Evolutionary conservation across 495 filamentous ascomycete genomes (phyloP).

Genomic region (Penicillium desertorum): DNA sequence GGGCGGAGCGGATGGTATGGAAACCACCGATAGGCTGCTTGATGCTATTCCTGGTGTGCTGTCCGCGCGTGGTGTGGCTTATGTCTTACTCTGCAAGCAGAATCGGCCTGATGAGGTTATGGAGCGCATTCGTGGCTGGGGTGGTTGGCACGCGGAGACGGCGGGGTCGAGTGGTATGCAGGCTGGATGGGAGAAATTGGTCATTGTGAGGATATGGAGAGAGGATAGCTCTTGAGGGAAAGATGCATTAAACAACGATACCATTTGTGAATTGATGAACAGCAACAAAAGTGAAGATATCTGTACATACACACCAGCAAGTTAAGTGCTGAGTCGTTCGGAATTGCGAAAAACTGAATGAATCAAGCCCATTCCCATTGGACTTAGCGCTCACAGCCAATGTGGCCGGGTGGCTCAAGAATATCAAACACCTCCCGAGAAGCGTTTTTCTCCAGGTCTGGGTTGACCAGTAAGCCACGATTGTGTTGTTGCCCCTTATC

Average conservation of each 20-base stretch:
- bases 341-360: background rate
- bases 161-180: conserved; percentile 80
- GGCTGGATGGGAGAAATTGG: conserved; percentile 89
- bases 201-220: conserved; percentile 77
- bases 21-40: conserved; percentile 78
- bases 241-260: background rate
- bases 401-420: background rate
- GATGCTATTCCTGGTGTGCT: conserved; percentile 62
- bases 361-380: background rate
- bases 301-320: background rate
- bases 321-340: background rate
- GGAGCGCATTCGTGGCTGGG: conserved; percentile 57
- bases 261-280: background rate
- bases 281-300: background rate
- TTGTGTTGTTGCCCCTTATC: background rate
- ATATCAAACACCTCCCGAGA: background rate
- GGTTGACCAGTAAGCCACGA: background rate
- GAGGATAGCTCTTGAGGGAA: conserved; percentile 12
- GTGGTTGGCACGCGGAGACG: conserved; percentile 70
- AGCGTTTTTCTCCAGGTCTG: background rate
- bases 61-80: conserved; percentile 71
- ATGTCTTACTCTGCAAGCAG: conserved; percentile 84
- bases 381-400: background rate
- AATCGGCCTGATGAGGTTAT: conserved; percentile 79
- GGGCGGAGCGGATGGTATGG: conserved; percentile 88